Conservation (phyloP, 2,329 filamentous ascomycete species). For the Laburnicola sp. region DNA sequence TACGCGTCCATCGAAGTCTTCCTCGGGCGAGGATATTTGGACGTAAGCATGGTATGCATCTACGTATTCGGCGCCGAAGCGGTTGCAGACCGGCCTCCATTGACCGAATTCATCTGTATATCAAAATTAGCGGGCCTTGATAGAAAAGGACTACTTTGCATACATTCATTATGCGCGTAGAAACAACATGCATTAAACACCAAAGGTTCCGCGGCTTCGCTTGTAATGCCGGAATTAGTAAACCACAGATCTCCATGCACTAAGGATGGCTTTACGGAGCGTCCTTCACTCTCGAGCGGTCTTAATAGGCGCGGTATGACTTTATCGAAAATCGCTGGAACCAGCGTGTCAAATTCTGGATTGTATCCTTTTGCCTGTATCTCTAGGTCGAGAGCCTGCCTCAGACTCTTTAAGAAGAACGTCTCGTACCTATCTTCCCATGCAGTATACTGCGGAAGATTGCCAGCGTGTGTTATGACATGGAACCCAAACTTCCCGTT, state of each 20-base stretch:
- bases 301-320: slow-evolving; percentile 54
- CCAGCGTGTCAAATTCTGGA: slow-evolving; percentile 16
- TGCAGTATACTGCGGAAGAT: slow-evolving; percentile 33
- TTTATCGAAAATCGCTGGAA: slow-evolving; percentile 37
- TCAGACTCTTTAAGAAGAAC: slow-evolving; percentile 33
- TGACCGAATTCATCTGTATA: slow-evolving; percentile 16
- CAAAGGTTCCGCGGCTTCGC: slow-evolving; percentile 30
- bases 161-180: slow-evolving; percentile 52
- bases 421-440: slow-evolving; percentile 16
- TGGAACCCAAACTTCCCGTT: slow-evolving; percentile 36
- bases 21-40: slow-evolving; percentile 6
- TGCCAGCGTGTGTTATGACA: slow-evolving; percentile 31
- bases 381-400: slow-evolving; percentile 6
- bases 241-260: slow-evolving; percentile 54
- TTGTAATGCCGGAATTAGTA: slow-evolving; percentile 40
- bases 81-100: slow-evolving; percentile 14
- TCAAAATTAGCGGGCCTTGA: neutral
- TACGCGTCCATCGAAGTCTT: slow-evolving; percentile 15
- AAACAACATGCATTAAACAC: slow-evolving; percentile 50
- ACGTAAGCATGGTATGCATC: slow-evolving; percentile 4
- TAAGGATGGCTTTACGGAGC: slow-evolving; percentile 49
- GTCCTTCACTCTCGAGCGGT: slow-evolving; percentile 48
- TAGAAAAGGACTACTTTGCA: neutral
- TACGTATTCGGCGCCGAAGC: slow-evolving; percentile 12
- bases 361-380: slow-evolving; percentile 6